These are phyloP conservation scores for Bombardia bombarda DNA, from an alignment of 495 filamentous ascomycete species.

Conservation along the genomic window DNA sequence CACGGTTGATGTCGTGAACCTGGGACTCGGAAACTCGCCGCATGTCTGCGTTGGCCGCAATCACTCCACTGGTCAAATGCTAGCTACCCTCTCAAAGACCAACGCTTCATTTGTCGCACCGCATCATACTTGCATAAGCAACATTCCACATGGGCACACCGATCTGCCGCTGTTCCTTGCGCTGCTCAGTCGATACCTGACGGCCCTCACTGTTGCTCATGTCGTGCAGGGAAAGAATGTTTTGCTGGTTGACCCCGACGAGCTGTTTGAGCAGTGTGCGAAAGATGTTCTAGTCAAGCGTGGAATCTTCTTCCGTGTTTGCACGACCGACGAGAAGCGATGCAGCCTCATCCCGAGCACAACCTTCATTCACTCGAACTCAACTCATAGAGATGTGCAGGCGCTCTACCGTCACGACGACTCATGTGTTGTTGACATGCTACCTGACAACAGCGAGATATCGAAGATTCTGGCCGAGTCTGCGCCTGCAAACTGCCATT, in stretches of 20 bases:
- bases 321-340: slow-evolving; percentile 4
- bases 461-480: slow-evolving; percentile 15
- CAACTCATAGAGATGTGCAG: slow-evolving; percentile 18
- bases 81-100: slow-evolving; percentile 21
- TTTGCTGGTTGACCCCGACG: slow-evolving; percentile 29
- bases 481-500: slow-evolving; percentile 16
- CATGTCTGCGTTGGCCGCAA: slow-evolving; percentile 29
- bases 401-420: slow-evolving; percentile 14
- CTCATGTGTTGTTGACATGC: slow-evolving; percentile 24
- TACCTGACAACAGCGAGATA: slow-evolving; percentile 12
- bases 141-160: neutral
- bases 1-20: slow-evolving; percentile 17
- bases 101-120: slow-evolving; percentile 24
- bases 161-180: slow-evolving; percentile 9
- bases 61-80: slow-evolving; percentile 7
- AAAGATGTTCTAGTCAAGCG: slow-evolving; percentile 11
- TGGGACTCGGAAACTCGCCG: neutral
- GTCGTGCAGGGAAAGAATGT: slow-evolving; percentile 5
- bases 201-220: slow-evolving; percentile 9
- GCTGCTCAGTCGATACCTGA: slow-evolving; percentile 18
- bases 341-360: neutral
- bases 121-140: neutral
- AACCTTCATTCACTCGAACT: slow-evolving; percentile 16
- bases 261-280: slow-evolving; percentile 18
- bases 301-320: slow-evolving; percentile 11